A percentile compares a stretch with the other conserved stretches of the same genome.
phyloP scores from a whole-genome alignment of 1,284 basidiomycete genomes.

The Ganoderma sinense region DNA sequence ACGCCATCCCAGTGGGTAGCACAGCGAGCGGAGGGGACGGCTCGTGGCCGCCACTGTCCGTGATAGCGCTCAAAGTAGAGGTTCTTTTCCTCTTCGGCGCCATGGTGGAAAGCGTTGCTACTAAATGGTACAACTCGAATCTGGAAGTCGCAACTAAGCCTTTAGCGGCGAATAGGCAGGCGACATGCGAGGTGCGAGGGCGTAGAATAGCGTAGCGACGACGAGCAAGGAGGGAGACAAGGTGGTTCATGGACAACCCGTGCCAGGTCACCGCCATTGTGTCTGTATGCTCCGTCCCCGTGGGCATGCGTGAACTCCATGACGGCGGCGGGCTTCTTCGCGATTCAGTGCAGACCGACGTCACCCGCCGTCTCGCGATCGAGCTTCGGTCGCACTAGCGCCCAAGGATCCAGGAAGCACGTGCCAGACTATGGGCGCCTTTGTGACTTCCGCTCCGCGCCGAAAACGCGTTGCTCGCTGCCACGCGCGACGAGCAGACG shows the following conservation, averaged over 20 bases:
- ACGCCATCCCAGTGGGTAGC: slow-evolving; percentile 5
- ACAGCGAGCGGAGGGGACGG: not conserved
- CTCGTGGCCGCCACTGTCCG: not conserved
- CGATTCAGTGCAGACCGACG: slow-evolving; percentile 25
- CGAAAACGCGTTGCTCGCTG: slow-evolving; percentile 15
- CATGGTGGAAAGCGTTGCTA: not conserved
- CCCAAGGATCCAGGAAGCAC: slow-evolving; percentile 10
- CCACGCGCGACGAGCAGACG: slow-evolving; percentile 16
- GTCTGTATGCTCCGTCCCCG: not conserved
- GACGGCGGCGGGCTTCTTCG: slow-evolving; percentile 7
- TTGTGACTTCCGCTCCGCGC: slow-evolving; percentile 11
- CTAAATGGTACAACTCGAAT: not conserved
- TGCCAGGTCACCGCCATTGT: not conserved
- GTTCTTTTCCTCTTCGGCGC: slow-evolving; percentile 21
- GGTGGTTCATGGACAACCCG: slow-evolving; percentile 23
- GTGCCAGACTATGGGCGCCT: slow-evolving; percentile 14
- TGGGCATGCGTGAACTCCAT: not conserved
- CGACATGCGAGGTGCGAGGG: not conserved
- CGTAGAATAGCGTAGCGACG: not conserved
- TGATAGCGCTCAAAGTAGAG: not conserved
- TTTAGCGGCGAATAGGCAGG: not conserved
- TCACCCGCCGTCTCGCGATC: slow-evolving; percentile 25
- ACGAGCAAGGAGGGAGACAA: slow-evolving; percentile 13
- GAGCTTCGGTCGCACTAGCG: not conserved
- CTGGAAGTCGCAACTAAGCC: not conserved